Conservation (phyloP, 2,329 filamentous ascomycete genomes). For the Truncatella angustata region DNA sequence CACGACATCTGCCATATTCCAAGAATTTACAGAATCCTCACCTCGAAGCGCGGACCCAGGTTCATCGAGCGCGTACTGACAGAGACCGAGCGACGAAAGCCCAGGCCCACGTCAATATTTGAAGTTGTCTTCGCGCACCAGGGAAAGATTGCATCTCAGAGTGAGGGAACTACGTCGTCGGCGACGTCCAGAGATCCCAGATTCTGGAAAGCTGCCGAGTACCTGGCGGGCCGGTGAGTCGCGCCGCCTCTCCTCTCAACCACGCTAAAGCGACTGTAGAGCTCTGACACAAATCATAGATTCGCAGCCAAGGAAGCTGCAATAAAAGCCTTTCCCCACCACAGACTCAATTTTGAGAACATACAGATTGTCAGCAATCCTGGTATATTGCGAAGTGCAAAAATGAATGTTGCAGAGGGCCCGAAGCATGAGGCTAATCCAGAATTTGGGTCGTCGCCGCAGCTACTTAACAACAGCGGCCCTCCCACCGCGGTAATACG, state of each 20-base stretch:
- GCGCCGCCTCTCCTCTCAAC: background rate
- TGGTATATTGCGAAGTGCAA: background rate
- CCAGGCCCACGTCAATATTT: background rate
- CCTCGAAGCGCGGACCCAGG: constrained; percentile 34
- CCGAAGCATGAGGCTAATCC: too few relatives aligned
- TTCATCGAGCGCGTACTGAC: constrained; percentile 48
- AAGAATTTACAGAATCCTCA: constrained; percentile 62
- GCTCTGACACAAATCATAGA: constrained; percentile 28
- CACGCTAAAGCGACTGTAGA: background rate
- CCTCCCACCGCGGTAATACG: constrained; percentile 45
- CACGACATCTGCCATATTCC: constrained; percentile 74
- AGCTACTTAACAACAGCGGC: constrained; percentile 27
- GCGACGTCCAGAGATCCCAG: constrained; percentile 11
- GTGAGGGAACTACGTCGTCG: background rate
- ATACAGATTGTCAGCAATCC: constrained; percentile 41
- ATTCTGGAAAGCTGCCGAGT: constrained; percentile 37
- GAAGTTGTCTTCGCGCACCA: background rate
- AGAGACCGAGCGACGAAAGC: constrained; percentile 5
- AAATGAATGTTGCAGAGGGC: too few relatives aligned
- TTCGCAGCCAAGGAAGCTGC: constrained; percentile 75
- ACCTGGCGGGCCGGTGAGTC: constrained; percentile 44
- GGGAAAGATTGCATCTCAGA: background rate
- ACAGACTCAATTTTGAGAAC: constrained; percentile 60
- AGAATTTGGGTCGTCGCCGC: background rate
- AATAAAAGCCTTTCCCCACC: constrained; percentile 67